phyloP scores from a whole-genome alignment of 345 rosid genomes.

The Citrus sinensis region DNA sequence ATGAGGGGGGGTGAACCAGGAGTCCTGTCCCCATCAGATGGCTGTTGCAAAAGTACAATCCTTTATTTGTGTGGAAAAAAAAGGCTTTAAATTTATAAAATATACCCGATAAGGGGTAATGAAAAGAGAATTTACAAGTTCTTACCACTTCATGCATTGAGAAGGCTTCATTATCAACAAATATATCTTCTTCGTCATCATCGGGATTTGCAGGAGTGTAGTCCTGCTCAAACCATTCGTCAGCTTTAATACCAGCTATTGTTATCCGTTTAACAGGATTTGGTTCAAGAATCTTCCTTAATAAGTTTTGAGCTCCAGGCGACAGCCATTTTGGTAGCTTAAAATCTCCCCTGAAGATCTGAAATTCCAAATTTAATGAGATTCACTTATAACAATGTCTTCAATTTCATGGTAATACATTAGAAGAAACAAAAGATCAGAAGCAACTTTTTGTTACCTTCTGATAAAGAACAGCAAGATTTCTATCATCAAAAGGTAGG shows the following conservation, averaged over 20 bases:
- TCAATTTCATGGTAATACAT: background rate
- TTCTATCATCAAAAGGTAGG: conserved; percentile 95
- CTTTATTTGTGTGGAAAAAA: background rate
- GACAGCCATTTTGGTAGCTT: conserved; percentile 81
- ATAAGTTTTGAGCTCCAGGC: conserved; percentile 67
- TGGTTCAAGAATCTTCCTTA: conserved; percentile 80
- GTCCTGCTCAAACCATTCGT: conserved; percentile 72
- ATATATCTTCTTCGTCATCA: conserved; percentile 66
- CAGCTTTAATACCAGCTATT: conserved; percentile 54
- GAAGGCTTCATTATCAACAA: conserved; percentile 50
- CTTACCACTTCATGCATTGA: conserved; percentile 59
- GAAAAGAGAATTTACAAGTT: background rate
- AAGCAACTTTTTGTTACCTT: conserved; percentile 47
- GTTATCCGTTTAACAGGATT: conserved; percentile 70
- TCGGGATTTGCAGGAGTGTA: conserved; percentile 57
- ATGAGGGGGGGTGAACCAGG: conserved; percentile 57
- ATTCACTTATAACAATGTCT: background rate
- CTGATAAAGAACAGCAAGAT: conserved; percentile 88
- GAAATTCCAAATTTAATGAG: conserved; percentile 4
- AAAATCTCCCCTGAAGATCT: conserved; percentile 90
- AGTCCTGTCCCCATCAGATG: conserved; percentile 44
- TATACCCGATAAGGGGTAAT: background rate
- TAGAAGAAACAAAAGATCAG: background rate
- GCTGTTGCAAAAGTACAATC: conserved; percentile 30
- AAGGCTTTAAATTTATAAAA: background rate